Evolutionary conservation across 2,329 filamentous ascomycete genomes (phyloP).

Genomic region (Byssoonygena ceratinophila): DNA sequence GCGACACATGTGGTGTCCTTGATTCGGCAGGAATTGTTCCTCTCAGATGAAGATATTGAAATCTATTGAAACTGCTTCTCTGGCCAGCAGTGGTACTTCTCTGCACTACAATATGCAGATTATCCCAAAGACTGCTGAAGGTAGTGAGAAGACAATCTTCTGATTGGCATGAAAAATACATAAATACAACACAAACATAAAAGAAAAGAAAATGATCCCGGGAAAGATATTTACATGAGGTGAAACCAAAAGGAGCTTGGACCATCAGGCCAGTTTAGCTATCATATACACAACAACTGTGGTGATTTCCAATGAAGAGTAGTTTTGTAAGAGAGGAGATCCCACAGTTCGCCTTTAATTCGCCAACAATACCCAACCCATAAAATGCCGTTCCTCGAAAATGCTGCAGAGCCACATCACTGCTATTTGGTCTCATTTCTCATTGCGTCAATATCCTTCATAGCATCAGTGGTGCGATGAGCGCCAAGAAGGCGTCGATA

Average conservation of each 20-base stretch:
- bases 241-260: neutral
- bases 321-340: neutral
- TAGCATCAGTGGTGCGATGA: constrained; percentile 9
- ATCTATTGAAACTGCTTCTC: too few relatives aligned
- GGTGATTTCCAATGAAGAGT: neutral
- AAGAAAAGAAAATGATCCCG: too few relatives aligned
- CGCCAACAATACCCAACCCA: neutral
- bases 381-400: neutral
- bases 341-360: constrained; percentile 1
- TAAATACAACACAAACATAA: too few relatives aligned
- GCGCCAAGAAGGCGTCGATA: constrained; percentile 30
- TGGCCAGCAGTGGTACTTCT: too few relatives aligned
- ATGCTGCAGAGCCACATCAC: neutral
- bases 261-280: neutral
- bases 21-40: too few relatives aligned
- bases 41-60: too few relatives aligned
- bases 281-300: neutral
- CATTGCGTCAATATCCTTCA: constrained; percentile 8
- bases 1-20: too few relatives aligned
- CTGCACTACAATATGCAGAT: too few relatives aligned
- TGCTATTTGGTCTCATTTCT: neutral
- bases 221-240: neutral
- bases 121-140: too few relatives aligned
- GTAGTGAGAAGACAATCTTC: too few relatives aligned
- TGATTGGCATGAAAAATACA: too few relatives aligned